These are phyloP conservation scores for Clavispora santaluciae DNA, from an alignment of 805 yeast species.

Conservation along the genomic window DNA sequence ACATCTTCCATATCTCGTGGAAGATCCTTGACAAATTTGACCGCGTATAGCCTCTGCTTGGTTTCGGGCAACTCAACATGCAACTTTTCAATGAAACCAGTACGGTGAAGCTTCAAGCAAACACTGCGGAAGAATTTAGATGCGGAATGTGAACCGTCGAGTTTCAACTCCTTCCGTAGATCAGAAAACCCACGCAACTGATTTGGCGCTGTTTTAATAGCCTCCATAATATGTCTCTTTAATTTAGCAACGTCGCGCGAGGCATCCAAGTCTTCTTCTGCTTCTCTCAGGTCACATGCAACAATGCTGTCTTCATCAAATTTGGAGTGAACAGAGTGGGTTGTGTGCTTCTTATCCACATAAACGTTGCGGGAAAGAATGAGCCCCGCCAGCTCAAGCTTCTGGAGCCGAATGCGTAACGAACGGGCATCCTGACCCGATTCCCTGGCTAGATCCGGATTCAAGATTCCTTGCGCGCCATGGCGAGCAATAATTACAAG, in stretches of 20 bases:
- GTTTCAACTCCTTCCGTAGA: conserved; percentile 53
- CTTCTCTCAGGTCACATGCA: conserved; percentile 19
- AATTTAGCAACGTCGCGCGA: conserved; percentile 27
- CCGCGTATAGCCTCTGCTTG: conserved; percentile 25
- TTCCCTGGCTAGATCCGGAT: conserved; percentile 49
- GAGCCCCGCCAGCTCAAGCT: conserved; percentile 46
- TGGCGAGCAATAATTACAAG: conserved; percentile 56
- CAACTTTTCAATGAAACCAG: conserved; percentile 46
- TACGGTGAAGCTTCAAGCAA: conserved; percentile 40
- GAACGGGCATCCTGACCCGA: conserved; percentile 72
- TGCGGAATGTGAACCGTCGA: conserved; percentile 36
- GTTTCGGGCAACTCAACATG: conserved; percentile 38
- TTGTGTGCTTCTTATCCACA: conserved; percentile 47
- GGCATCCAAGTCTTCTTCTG: conserved; percentile 21
- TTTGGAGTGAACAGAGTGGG: conserved; percentile 46
- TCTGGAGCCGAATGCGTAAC: conserved; percentile 56
- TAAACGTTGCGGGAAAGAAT: conserved; percentile 37
- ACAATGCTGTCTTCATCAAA: conserved; percentile 29
- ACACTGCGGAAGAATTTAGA: conserved; percentile 47
- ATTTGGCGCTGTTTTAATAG: conserved; percentile 54
- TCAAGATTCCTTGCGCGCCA: conserved; percentile 53
- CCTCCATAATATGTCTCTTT: conserved; percentile 38
- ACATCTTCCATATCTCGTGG: conserved; percentile 43
- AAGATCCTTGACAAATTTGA: conserved; percentile 41
- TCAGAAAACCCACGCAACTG: conserved; percentile 58